These are phyloP conservation scores for Eimeria nieschulzi DNA, from an alignment of 169 alveolate genomes.

Conservation along the genomic window DNA sequence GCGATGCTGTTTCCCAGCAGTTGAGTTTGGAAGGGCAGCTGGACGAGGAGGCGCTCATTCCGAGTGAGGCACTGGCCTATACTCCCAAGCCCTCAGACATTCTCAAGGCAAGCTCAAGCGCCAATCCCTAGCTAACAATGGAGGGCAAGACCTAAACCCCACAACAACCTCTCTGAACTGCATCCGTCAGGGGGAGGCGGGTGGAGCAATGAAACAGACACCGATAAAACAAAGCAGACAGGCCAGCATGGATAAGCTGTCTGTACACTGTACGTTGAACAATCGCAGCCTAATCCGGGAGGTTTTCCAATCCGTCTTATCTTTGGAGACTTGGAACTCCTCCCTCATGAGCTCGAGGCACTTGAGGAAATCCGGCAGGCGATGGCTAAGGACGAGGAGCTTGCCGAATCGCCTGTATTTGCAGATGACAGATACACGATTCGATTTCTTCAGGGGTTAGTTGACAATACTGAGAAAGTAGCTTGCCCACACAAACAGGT, in stretches of 20 bases:
- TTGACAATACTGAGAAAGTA: no score
- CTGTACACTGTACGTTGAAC: no score
- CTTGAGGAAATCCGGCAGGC: slow-evolving; percentile 74
- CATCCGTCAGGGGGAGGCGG: no score
- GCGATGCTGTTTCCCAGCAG: slow-evolving; percentile 50
- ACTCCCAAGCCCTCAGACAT: slow-evolving; percentile 38
- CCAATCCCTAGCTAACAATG: no score
- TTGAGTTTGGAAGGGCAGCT: slow-evolving; percentile 13
- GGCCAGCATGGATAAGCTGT: no score
- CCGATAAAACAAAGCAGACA: no score
- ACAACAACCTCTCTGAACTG: no score
- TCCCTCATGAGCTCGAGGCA: slow-evolving; percentile 77
- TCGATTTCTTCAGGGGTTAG: slow-evolving; percentile 81
- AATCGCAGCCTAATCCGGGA: slow-evolving; percentile 55
- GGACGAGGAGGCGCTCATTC: slow-evolving; percentile 7
- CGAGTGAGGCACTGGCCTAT: slow-evolving; percentile 59
- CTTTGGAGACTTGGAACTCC: slow-evolving; percentile 81
- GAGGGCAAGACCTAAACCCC: no score
- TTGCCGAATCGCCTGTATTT: slow-evolving; percentile 77
- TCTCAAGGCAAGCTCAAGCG: slow-evolving; percentile 22
- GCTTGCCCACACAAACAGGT: no score
- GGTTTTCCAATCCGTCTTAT: slow-evolving; percentile 71
- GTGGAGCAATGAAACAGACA: no score
- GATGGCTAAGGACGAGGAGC: slow-evolving; percentile 69
- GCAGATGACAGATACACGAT: slow-evolving; percentile 76